Evolutionary conservation across 2,329 filamentous ascomycete genomes (phyloP).

Genomic region (Botryotinia calthae): DNA sequence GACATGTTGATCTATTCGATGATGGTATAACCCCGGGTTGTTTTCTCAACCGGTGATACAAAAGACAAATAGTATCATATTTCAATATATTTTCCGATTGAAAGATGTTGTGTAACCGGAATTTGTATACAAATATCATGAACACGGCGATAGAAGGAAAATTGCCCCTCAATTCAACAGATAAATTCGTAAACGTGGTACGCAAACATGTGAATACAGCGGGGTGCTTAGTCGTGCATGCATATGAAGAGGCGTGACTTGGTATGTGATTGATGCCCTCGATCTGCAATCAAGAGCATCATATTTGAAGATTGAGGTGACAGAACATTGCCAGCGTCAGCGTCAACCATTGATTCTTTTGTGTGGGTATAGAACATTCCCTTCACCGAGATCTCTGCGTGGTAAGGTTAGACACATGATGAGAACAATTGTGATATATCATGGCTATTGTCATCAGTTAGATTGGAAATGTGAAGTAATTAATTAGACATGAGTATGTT

Average conservation of each 20-base stretch:
- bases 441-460: not conserved
- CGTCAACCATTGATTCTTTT: not conserved
- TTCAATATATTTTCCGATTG: not conserved
- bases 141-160: not conserved
- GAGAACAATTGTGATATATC: not conserved
- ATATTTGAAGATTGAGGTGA: not conserved
- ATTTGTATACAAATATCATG: not conserved
- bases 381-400: not conserved
- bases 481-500: not conserved
- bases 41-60: not conserved
- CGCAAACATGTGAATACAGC: not conserved
- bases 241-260: not conserved
- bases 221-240: not conserved
- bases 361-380: not conserved
- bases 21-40: not conserved
- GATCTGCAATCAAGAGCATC: not conserved
- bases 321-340: not conserved
- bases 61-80: not conserved
- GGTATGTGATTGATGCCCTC: not conserved
- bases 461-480: not conserved
- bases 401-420: not conserved
- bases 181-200: not conserved
- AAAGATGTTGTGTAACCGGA: not conserved
- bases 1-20: not conserved
- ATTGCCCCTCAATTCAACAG: not conserved